Percentiles rank a stretch among this genome's conserved stretches.
Conservation (phyloP, 768 basidiomycete species). For the Fomitopsis serialis region DNA sequence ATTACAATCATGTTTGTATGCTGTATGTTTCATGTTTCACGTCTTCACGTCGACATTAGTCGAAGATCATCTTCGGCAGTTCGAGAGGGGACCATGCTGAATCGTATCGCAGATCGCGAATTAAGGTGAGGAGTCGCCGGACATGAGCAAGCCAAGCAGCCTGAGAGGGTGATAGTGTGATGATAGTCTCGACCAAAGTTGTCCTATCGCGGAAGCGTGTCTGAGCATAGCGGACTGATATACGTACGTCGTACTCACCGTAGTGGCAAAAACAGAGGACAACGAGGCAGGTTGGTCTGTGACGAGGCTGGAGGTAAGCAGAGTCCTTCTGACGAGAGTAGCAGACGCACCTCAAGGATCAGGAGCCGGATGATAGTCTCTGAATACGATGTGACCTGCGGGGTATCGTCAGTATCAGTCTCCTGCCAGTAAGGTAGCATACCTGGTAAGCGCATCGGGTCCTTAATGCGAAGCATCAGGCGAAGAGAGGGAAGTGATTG, state of each 20-base stretch:
- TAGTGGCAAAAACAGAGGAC: slow-evolving; percentile 18
- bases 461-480: slow-evolving; percentile 81
- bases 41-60: no score
- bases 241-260: slow-evolving; percentile 3
- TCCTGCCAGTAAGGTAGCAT: slow-evolving; percentile 4
- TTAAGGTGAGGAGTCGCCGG: slow-evolving; percentile 10
- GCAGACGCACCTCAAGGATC: slow-evolving; percentile 8
- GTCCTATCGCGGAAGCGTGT: slow-evolving; percentile 5
- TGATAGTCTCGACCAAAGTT: slow-evolving; percentile 11
- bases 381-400: not conserved
- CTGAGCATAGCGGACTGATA: not conserved
- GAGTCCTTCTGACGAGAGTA: not conserved
- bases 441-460: slow-evolving; percentile 82
- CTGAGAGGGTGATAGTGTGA: slow-evolving; percentile 15
- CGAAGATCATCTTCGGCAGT: no score
- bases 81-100: slow-evolving; percentile 13
- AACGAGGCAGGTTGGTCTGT: slow-evolving; percentile 14
- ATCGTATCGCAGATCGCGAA: slow-evolving; percentile 14
- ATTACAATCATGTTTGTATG: no score
- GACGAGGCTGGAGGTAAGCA: not conserved
- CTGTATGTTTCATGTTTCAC: no score
- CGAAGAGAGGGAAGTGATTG: slow-evolving; percentile 92
- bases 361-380: slow-evolving; percentile 3
- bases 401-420: not conserved
- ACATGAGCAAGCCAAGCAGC: slow-evolving; percentile 11